Percentiles rank a stretch among this genome's conserved stretches.
phyloP scores from a whole-genome alignment of 2,329 filamentous ascomycete genomes.

The Bertia moriformis region DNA sequence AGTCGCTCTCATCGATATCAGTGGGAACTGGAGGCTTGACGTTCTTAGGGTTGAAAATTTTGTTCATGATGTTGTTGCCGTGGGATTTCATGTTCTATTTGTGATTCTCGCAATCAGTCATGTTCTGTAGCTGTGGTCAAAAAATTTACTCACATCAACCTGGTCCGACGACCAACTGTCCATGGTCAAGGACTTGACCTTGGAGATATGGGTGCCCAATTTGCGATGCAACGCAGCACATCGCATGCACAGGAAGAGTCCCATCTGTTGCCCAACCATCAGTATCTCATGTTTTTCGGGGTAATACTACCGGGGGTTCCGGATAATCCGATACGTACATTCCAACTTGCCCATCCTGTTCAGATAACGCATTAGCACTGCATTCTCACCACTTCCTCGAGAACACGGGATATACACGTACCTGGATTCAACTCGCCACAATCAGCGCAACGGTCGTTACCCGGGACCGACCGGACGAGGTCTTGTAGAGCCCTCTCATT shows the following conservation, averaged over 20 bases:
- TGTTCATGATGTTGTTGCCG: slow-evolving; percentile 76
- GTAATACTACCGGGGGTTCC: slow-evolving; percentile 3
- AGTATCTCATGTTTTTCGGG: slow-evolving; percentile 15
- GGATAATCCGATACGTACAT: slow-evolving; percentile 39
- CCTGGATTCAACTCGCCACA: slow-evolving; percentile 84
- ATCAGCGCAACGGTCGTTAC: slow-evolving; percentile 89
- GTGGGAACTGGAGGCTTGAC: slow-evolving; percentile 71
- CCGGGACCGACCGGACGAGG: slow-evolving; percentile 65
- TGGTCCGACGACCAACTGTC: slow-evolving; percentile 93
- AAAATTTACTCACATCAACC: slow-evolving; percentile 59
- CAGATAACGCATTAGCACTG: slow-evolving; percentile 15
- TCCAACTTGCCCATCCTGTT: slow-evolving; percentile 91
- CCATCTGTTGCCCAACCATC: slow-evolving; percentile 49
- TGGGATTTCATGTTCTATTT: slow-evolving; percentile 80
- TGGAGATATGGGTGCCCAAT: slow-evolving; percentile 91
- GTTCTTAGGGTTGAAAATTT: slow-evolving; percentile 75
- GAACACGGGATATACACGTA: slow-evolving; percentile 29
- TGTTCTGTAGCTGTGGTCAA: slow-evolving; percentile 3
- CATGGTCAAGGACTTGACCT: slow-evolving; percentile 98
- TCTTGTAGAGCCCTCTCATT: slow-evolving; percentile 89
- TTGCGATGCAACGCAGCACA: slow-evolving; percentile 93
- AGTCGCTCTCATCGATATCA: slow-evolving; percentile 83
- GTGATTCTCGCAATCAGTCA: slow-evolving; percentile 9
- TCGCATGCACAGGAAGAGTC: slow-evolving; percentile 93
- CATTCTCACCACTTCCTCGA: background rate